Conservation (phyloP, 371 early-diverging fungal species). For the Capillidium heterosporum region DNA sequence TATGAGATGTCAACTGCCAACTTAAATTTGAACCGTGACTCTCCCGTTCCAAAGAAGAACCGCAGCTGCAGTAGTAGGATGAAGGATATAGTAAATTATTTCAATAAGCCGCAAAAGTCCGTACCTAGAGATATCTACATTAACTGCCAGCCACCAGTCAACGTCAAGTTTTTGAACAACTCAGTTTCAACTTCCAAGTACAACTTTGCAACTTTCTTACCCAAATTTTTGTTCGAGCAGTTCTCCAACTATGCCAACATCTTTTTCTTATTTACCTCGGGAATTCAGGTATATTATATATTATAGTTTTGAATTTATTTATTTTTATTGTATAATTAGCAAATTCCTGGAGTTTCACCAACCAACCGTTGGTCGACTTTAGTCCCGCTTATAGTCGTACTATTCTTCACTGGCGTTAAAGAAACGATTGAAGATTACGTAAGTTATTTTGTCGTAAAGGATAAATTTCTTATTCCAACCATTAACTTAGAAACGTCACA, state of each 20-base stretch:
- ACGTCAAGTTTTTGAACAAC: conserved; percentile 68
- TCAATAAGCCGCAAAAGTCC: too few species aligned
- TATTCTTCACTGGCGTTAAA: conserved; percentile 87
- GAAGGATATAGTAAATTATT: too few species aligned
- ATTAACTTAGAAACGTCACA: conserved; percentile 46
- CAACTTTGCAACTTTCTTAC: conserved; percentile 70
- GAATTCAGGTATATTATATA: conserved; percentile 43
- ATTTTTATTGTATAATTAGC: conserved; percentile 19
- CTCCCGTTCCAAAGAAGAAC: too few species aligned
- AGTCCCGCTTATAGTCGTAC: conserved; percentile 78
- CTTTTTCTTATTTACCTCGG: conserved; percentile 82
- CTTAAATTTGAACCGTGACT: too few species aligned
- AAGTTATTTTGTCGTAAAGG: too few species aligned
- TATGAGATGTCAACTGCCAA: too few species aligned
- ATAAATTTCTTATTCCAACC: conserved; percentile 1
- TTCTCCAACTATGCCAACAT: conserved; percentile 89
- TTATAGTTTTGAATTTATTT: background rate
- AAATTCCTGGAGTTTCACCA: conserved; percentile 69
- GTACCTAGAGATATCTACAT: conserved; percentile 61
- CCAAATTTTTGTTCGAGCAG: conserved; percentile 84
- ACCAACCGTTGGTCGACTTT: conserved; percentile 75
- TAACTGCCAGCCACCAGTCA: conserved; percentile 49
- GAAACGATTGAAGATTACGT: conserved; percentile 85
- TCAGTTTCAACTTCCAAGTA: conserved; percentile 82
- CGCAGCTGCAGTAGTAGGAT: too few species aligned